Base-by-base conservation (phyloP, 345 rosid genomes). In the Eutrema heterophyllum region DNA sequence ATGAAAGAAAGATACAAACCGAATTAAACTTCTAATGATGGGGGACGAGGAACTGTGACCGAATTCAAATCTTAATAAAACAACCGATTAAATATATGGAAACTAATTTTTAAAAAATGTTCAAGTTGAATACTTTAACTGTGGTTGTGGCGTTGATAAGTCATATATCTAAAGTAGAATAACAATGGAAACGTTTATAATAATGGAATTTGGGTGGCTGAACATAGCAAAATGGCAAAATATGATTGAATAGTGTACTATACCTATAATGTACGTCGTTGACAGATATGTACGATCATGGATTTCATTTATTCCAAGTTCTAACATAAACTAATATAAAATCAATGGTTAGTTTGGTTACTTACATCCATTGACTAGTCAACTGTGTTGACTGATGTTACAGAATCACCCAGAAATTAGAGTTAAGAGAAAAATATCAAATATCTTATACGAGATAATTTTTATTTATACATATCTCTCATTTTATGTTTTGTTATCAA, bases 351-450 rank as follows among this genome's bases (percentile, higher is more conserved):
- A 13, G 13, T 6, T 27, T 11, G 29, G 50, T 26, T 41, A 30
- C 56, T 14, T 64, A 45, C 57, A 35, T 35, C 9, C 52, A 14
- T 54, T 64, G 71, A 64, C 64, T 54, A 54, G 62, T 72, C 76
- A 41, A 73, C 40, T 54, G 40, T 54, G 56, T 64, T 45, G 24
- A 64, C 65, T 64, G 9, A 44, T 35, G 53, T 62, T 41, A 30
- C 27, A 29, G n/a, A 11, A 38, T 46, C 39, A 27, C 39, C 35
- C 48, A 73, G 27, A 63, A 41, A 53, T 29, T 8, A 9, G 16
- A 9, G 33, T 39, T 39, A 26, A 51, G 32, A 13, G 16, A 35
- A 5, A 39, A 12, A 4, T 5, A 52, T n/a, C 12, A 1, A 38
- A 5, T 32, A 15, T 21, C 32, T 58, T 55, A n/a, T 18, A 58